Percentiles rank a stretch among this genome's conserved stretches.
These are phyloP conservation scores for Mortierella hygrophila DNA, from an alignment of 192 early-diverging fungal species.

Conservation along the genomic window DNA sequence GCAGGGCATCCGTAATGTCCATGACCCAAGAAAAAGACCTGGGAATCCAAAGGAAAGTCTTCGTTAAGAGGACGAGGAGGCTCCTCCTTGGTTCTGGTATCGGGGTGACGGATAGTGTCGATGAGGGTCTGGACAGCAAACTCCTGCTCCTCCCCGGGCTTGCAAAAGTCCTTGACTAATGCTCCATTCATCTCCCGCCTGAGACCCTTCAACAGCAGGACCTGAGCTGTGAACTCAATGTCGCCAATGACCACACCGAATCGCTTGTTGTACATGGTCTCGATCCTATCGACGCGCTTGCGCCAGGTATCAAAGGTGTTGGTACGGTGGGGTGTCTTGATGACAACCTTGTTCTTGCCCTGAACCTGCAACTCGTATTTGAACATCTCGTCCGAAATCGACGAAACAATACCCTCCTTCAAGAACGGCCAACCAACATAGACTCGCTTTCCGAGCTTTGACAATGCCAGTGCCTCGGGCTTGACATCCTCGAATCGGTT, in stretches of 20 bases:
- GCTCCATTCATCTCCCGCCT: conserved; percentile 75
- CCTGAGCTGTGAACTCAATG: conserved; percentile 71
- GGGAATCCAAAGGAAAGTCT: conserved; percentile 79
- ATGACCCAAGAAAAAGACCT: conserved; percentile 86
- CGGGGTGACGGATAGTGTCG: conserved; percentile 66
- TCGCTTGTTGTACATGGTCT: conserved; percentile 75
- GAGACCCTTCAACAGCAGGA: conserved; percentile 73
- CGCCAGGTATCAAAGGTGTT: conserved; percentile 66
- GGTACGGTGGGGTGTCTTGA: conserved; percentile 57
- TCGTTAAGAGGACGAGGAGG: conserved; percentile 72
- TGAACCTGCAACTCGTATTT: conserved; percentile 65
- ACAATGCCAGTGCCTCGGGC: conserved; percentile 69
- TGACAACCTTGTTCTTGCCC: conserved; percentile 63
- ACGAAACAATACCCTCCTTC: conserved; percentile 80
- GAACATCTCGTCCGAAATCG: conserved; percentile 79
- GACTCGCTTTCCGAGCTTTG: conserved; percentile 69
- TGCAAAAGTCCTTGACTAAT: conserved; percentile 78
- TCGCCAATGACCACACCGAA: conserved; percentile 79
- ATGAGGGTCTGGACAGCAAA: conserved; percentile 77
- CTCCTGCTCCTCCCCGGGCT: conserved; percentile 53
- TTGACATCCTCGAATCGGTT: conserved; percentile 65
- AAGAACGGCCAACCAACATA: conserved; percentile 92
- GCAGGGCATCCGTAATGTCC: conserved; percentile 80
- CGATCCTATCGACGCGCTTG: conserved; percentile 69
- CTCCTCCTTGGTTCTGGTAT: conserved; percentile 81